Base-by-base conservation (phyloP, 2,329 filamentous ascomycete species). In the Nemania serpens region DNA sequence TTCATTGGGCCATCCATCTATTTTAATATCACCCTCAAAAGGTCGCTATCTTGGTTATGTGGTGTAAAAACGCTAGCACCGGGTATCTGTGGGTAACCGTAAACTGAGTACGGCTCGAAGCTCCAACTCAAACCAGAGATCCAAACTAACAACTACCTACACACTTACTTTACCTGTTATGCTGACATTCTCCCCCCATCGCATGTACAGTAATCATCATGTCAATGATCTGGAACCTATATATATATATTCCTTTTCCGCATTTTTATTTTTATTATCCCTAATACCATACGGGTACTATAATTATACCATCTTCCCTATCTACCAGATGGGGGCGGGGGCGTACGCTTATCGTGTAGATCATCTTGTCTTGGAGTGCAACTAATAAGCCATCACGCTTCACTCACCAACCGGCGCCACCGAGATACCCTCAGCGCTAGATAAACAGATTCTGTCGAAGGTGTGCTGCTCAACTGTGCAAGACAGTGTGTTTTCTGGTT, bases 191-290 rank as follows among this genome's bases (percentile, higher is more conserved):
- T 55, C 56, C 43, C 18, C 3, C 13, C 20, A 17, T 10, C 18
- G 29, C 42, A 34, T 61, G 61, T 58, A 63, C 39, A 63, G 61
- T 63, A 63, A 63, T 63, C 61, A 63, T 63, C 61, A 60, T 20
- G 34, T 39, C 45, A 18, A 56, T 56, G 29, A 46, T 17, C 51
- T 59, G 37, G 48, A 49, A 20, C 46, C 50, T 58, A 55, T 49
- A 46, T 43, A 55, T 51, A 59, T 45, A 20, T 12, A 48, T 20
- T 39, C 25, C 20, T 10, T 15, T 13, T 46, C 5, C 12, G 25
- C 22, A 33, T 47, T 25, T n/a, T 47, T 47, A 47, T 47, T 12
- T 34, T 17, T 48, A n/a, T 45, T 34, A 37, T 36, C 7, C 25
- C 9, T 36, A 41, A 18, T 53, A 12, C 2, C 12, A 25, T 29